Percentiles rank a stretch among this genome's conserved stretches.
Evolutionary conservation across 2,329 filamentous ascomycete genomes (phyloP).

Genomic region (Penicillium sp.): DNA sequence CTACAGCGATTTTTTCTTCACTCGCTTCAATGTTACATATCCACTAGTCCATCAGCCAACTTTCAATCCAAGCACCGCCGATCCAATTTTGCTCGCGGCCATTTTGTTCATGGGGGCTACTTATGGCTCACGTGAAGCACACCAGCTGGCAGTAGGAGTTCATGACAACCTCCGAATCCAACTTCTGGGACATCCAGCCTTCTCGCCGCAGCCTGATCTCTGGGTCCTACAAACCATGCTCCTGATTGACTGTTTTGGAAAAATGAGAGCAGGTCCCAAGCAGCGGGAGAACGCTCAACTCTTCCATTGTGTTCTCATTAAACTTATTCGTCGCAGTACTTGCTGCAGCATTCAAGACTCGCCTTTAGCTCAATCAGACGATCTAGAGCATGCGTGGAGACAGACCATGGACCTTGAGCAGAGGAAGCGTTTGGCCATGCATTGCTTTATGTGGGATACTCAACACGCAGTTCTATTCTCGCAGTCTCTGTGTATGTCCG

Average conservation of each 20-base stretch:
- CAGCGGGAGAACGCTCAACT: slow-evolving; percentile 66
- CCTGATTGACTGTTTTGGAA: slow-evolving; percentile 65
- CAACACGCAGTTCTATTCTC: slow-evolving; percentile 66
- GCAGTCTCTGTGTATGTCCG: slow-evolving; percentile 67
- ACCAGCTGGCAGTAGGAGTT: slow-evolving; percentile 62
- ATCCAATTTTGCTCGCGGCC: slow-evolving; percentile 56
- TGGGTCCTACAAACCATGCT: slow-evolving; percentile 65
- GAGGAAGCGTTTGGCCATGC: slow-evolving; percentile 60
- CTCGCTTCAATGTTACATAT: slow-evolving; percentile 61
- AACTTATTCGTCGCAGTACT: slow-evolving; percentile 55
- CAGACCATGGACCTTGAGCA: slow-evolving; percentile 59
- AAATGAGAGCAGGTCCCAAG: slow-evolving; percentile 62
- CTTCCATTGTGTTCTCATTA: slow-evolving; percentile 58
- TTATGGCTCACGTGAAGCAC: slow-evolving; percentile 59
- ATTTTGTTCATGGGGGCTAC: slow-evolving; percentile 63
- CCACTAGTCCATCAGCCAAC: slow-evolving; percentile 61
- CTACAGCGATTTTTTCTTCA: slow-evolving; percentile 62
- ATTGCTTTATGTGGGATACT: slow-evolving; percentile 68
- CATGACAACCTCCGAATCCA: slow-evolving; percentile 61
- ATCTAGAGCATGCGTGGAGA: slow-evolving; percentile 52
- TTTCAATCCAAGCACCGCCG: slow-evolving; percentile 53
- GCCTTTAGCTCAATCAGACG: slow-evolving; percentile 35
- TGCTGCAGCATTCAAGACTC: slow-evolving; percentile 50
- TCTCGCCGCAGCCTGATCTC: slow-evolving; percentile 59
- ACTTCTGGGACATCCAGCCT: slow-evolving; percentile 60